Base-by-base conservation (phyloP, 2,329 filamentous ascomycete genomes). In the Penicillium griseofulvum region DNA sequence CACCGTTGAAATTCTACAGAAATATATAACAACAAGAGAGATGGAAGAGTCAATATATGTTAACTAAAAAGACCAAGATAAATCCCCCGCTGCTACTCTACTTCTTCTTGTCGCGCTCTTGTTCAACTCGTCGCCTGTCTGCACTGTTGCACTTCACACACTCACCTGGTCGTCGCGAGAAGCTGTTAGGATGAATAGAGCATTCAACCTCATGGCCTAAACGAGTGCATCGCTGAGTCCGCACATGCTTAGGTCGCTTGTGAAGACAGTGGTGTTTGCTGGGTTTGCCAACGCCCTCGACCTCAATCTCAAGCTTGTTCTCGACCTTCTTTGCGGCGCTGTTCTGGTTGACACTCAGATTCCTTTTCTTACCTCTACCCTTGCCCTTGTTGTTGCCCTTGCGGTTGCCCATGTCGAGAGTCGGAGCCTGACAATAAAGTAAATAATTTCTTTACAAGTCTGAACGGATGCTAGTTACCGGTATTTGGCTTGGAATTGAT, bases 401-500 rank as follows among this genome's bases (percentile, higher is more conserved):
- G 26, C 19, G 4, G 1, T 50, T 50, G 12, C 17, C 29, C 37
- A 43, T 50, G 2, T 14, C 6, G 19, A 26, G 7, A 14, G 11
- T 16, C 0, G 5, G 7, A 5, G 17, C 1, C n/a, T 34, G n/a
- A 1, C 22, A 16, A 2, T 1, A 19, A 16, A 7, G 28, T 34
- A 8, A 17, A 11, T 0, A 10, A 10, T 1, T 43, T 16, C 1
- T 6, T 34, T 34, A 29, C 0, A 16, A 11, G 28, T 8, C n/a
- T 44, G 28, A 1, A 19, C 11, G 1, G 16, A 41, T 22, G 7
- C 4, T 34, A 22, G 5, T 26, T 26, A 11, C 6, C 14, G 6
- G 24, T 24, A 14, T 7, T 14, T 33, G 37, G 4, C 24, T 8
- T 19, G 12, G 10, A 16, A 17, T 33, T 19, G 16, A 43, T 19